Evolutionary conservation across 2,329 filamentous ascomycete species (phyloP), one percentile per base, ranked within the genome.

Genomic region (Fusarium papillatum): DNA sequence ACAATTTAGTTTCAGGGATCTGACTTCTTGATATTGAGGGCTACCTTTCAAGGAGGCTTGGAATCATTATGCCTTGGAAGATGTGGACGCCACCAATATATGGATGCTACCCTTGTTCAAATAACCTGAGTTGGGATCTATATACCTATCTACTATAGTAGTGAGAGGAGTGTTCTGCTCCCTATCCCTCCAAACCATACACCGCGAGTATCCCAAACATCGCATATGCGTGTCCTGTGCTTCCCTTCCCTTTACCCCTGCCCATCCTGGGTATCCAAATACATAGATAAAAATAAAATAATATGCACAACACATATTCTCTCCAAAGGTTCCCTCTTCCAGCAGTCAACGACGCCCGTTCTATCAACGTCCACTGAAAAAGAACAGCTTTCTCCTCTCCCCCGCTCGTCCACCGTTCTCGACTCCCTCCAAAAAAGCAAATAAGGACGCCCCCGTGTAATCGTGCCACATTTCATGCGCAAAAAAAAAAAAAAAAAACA

Each of bases 381-480:
- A 31, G 22, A 13, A 26, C 17, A 60, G 19, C 55, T 16, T 16
- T 31, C 34, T 36, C 14, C 34, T 36, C 14, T 14, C 53, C 29
- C 22, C 43, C n/a, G 17, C 39, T 36, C 19, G 38, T 8, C 53
- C 53, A 61, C 19, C 41, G 22, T 8, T 8, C 19, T 19, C 46
- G 29, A 55, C 48, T 31, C 34, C 34, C 34, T 10, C 13, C 26
- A 31, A 48, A 50, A 66, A 38, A 41, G n/a, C 46, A 53, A 17
- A 59, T 55, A 19, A 26, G 41, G 38, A 41, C 22, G 43, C 31
- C 55, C 64, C 48, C 62, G 31, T 63, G 46, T 59, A 53, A 53
- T 66, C 29, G 22, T 73, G 61, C 60, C 64, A 36, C 55, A 69
- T 36, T 36, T 65, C 38, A 43, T 36, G 17, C 62, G 16, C 19